Evolutionary conservation across 2,329 filamentous ascomycete species (phyloP), one percentile per base, ranked within the genome.

Genomic region (Beauveria rudraprayagi): DNA sequence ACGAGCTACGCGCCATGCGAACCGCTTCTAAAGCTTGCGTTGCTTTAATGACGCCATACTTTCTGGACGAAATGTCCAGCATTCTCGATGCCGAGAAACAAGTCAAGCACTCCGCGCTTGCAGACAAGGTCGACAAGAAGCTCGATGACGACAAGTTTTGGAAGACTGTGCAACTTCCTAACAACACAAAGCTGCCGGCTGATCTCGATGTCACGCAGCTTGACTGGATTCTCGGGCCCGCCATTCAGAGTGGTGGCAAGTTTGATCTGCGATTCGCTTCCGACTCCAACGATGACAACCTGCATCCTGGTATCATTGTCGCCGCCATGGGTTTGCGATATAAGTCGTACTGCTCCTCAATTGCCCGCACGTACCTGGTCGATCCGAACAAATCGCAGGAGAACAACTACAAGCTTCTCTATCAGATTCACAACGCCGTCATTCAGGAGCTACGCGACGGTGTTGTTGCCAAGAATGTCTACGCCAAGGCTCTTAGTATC

Each of bases 331-430:
- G 94, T 58, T 82, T 99, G 64, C 86, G 94, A 66, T 99, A 99
- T 77, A 94, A 94, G 76, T 95, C 92, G 1, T 99, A 99, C 75
- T 92, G 90, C 71, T 96, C 92, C 2, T 85, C 92, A 63, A 91
- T 99, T 67, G 92, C 90, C 14, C 87, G 94, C 66, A 97, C 95
- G 8, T 99, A 96, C 73, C 82, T 99, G 63, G 93, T 99, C 52
- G 95, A 97, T 68, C 95, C 95, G 17, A 97, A 94, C 77, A 97
- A 97, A 75, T 86, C 90, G 0, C 94, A 99, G 72, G 94, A 97
- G 75, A 88, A 83, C 71, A 94, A 92, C 71, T 99, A 99, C 80
- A 95, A 93, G 69, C 84, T 97, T 17, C 82, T 99, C 5, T 80
- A 91, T 59, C 84, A 85, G 56, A 85, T 97, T 14, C 93, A 97